Evolutionary conservation across 1,284 basidiomycete genomes (phyloP), one percentile per base, ranked within the genome.

Genomic region (Blastosporella zonata): DNA sequence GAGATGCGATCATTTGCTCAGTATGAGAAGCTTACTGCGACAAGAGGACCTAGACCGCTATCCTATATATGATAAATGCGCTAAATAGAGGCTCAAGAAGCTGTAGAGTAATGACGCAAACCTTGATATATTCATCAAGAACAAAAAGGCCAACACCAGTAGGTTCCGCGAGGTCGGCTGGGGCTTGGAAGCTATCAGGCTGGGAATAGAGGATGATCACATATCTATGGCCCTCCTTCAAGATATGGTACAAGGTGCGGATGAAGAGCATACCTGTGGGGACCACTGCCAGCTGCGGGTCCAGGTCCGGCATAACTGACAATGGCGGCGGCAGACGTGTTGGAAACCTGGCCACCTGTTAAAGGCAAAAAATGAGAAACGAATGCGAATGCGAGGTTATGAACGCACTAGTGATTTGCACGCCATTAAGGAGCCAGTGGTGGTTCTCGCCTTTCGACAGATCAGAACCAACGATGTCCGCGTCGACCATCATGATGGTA

Each of bases 381-480:
- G 35, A 42, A 20, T 20, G 15, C 28, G n/a, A 9, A 8, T 22
- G 36, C 34, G 20, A 37, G 36, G 20, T 20, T 42, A 44, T 33
- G 35, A 25, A 44, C 8, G 34, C 50, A 63, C 80, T 69, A 23
- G 65, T 61, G 44, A 88, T 58, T 9, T 72, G 74, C 18, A 78
- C 83, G 34, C 75, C 71, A 64, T 91, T 91, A 55, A 83, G 79
- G 42, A 93, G 79, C 88, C 88, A 93, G 70, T 92, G 90, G 53
- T 87, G 79, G 47, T 80, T 87, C 55, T 80, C 78, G 17, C 77
- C 79, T 8, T 67, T 62, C 35, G 69, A 63, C 49, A 79, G 68
- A 55, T 84, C 73, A 29, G 72, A 63, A 35, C 84, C 84, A 35
- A 82, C 79, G 25, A 75, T 59, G 52, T 79, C 80, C 13, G 84